phyloP scores from a whole-genome alignment of 1,284 basidiomycete species.

The Clitocybe nebularis region DNA sequence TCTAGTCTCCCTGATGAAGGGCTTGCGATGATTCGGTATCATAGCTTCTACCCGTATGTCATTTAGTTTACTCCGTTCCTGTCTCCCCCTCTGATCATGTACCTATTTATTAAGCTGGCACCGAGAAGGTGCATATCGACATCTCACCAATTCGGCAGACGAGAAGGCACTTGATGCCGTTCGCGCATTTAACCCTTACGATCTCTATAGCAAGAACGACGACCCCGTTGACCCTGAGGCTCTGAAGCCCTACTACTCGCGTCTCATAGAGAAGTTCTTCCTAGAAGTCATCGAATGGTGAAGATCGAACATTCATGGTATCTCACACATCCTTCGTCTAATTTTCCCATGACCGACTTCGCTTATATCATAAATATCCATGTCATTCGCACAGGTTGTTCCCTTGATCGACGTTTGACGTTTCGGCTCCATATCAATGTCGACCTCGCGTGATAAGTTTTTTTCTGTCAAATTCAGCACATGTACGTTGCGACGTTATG shows the following conservation, averaged over 20 bases:
- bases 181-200: constrained; percentile 84
- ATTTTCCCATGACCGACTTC: no score
- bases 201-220: constrained; percentile 88
- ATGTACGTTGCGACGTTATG: no score
- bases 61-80: not conserved
- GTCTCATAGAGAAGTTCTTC: constrained; percentile 83
- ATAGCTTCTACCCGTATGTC: constrained; percentile 79
- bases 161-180: constrained; percentile 60
- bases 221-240: constrained; percentile 57
- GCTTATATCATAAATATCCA: no score
- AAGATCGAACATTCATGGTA: constrained; percentile 6
- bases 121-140: constrained; percentile 76
- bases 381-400: no score
- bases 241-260: constrained; percentile 80
- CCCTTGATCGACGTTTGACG: no score
- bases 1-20: constrained; percentile 76
- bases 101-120: constrained; percentile 52
- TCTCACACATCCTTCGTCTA: no score
- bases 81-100: not conserved
- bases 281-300: constrained; percentile 76
- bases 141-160: constrained; percentile 74
- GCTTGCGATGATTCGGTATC: constrained; percentile 90
- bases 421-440: no score
- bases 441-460: no score
- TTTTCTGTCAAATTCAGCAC: no score